Percentiles rank a stretch among this genome's conserved stretches.
phyloP scores from a whole-genome alignment of 2,329 filamentous ascomycete species.

The Aspergillus candidus region DNA sequence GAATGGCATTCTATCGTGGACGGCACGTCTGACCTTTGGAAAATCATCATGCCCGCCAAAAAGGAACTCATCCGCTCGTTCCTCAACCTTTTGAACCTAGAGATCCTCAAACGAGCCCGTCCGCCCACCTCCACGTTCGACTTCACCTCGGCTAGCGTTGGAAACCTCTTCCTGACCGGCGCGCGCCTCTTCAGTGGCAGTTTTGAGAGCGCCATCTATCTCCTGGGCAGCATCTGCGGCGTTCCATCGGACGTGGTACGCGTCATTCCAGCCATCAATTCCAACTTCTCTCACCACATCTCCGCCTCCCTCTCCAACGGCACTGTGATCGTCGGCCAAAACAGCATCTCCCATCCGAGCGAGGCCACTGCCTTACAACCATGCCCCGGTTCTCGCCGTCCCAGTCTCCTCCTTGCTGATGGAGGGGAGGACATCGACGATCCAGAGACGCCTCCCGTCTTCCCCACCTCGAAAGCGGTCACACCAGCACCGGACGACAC shows the following conservation, averaged over 20 bases:
- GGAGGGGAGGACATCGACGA: slow-evolving; percentile 27
- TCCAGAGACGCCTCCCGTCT: slow-evolving; percentile 21
- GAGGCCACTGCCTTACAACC: slow-evolving; percentile 51
- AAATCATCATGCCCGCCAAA: slow-evolving; percentile 62
- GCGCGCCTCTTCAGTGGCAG: slow-evolving; percentile 86
- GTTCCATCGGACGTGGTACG: slow-evolving; percentile 65
- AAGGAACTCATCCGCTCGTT: slow-evolving; percentile 71
- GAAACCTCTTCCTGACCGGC: slow-evolving; percentile 75
- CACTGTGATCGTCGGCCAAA: slow-evolving; percentile 78
- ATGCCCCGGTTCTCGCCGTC: slow-evolving; percentile 23
- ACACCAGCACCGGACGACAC: no score
- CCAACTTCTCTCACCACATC: slow-evolving; percentile 93
- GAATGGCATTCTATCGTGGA: slow-evolving; percentile 92
- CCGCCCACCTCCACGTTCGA: slow-evolving; percentile 67
- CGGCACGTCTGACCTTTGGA: slow-evolving; percentile 71
- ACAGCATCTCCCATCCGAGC: slow-evolving; percentile 81
- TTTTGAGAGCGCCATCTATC: slow-evolving; percentile 87
- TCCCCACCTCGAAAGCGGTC: no score
- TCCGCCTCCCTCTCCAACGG: slow-evolving; percentile 73
- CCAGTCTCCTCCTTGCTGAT: slow-evolving; percentile 33
- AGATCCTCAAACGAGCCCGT: slow-evolving; percentile 69
- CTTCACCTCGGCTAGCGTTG: slow-evolving; percentile 68
- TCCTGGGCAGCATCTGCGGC: slow-evolving; percentile 79
- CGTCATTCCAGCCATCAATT: slow-evolving; percentile 86
- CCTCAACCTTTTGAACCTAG: slow-evolving; percentile 68